Percentiles rank a stretch among this genome's conserved stretches.
phyloP scores from a whole-genome alignment of 75 land plant species.

The Pinus tabuliformis region DNA sequence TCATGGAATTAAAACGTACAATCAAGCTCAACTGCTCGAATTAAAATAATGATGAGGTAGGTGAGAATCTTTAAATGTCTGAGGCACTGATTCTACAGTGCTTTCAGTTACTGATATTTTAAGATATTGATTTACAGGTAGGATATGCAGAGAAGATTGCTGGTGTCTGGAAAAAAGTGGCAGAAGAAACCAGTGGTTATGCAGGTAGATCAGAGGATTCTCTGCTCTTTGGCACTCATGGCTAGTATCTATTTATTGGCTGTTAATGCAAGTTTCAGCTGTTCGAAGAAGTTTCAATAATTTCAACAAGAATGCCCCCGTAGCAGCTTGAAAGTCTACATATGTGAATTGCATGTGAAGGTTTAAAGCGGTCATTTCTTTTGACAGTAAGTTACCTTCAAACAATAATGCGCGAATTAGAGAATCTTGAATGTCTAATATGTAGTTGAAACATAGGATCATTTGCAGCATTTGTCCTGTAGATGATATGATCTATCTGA shows the following conservation, averaged over 20 bases:
- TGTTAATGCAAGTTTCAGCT: neutral
- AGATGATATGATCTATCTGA: neutral
- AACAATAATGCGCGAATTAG: neutral
- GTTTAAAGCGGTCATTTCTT: neutral
- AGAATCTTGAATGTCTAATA: neutral
- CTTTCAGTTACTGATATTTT: neutral
- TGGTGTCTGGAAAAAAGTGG: conserved; percentile 61
- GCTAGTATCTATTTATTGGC: neutral
- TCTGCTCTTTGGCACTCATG: neutral
- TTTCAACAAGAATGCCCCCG: neutral
- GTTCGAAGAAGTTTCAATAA: neutral
- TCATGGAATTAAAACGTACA: neutral
- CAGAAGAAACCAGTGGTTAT: conserved; percentile 63
- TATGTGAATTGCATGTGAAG: neutral
- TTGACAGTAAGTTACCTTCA: neutral
- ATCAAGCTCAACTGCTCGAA: neutral
- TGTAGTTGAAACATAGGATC: neutral
- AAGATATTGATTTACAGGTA: conserved; percentile 37
- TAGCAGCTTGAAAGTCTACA: neutral
- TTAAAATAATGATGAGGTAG: too few relatives aligned
- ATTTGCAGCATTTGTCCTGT: neutral
- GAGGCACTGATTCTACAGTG: neutral
- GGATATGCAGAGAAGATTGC: conserved; percentile 82
- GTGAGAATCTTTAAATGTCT: neutral
- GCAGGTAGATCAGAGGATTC: conserved; percentile 14